Conservation (phyloP, 83 land plant genomes). For the Picea abies region DNA sequence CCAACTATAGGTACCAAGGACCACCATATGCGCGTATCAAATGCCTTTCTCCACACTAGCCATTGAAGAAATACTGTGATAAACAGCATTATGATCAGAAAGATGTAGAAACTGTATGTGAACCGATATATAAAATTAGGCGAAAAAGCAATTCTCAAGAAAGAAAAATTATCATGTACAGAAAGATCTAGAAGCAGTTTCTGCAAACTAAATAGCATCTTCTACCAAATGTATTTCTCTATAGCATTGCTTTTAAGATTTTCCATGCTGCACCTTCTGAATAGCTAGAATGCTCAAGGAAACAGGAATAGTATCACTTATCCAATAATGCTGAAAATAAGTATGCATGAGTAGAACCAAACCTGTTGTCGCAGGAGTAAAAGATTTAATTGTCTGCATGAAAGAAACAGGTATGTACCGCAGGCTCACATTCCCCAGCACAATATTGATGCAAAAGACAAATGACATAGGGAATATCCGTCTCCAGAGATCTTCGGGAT, state of each 20-base stretch:
- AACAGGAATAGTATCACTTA: too few species aligned
- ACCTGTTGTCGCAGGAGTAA: slow-evolving; percentile 99
- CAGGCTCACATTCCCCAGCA: slow-evolving; percentile 93
- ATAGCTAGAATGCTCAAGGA: too few species aligned
- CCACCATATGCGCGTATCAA: slow-evolving; percentile 89
- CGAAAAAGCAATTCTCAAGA: background rate
- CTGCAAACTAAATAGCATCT: too few species aligned
- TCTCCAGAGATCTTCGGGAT: slow-evolving; percentile 85
- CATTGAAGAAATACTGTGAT: slow-evolving; percentile 87
- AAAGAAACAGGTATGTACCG: slow-evolving; percentile 96
- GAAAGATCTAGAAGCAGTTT: too few species aligned
- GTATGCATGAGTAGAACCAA: slow-evolving; percentile 5
- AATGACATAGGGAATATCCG: slow-evolving; percentile 96
- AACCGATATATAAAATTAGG: background rate
- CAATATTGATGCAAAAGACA: slow-evolving; percentile 94
- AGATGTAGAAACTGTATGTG: background rate
- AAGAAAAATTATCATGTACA: background rate
- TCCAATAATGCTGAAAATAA: too few species aligned
- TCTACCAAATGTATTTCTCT: too few species aligned
- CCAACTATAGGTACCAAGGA: slow-evolving; percentile 95
- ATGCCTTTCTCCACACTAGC: slow-evolving; percentile 89
- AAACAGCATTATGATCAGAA: background rate
- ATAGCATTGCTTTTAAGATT: too few species aligned
- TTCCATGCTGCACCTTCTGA: too few species aligned
- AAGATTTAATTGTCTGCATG: slow-evolving; percentile 98